Evolutionary conservation across 148 eudicot genomes (phyloP).

Genomic region (Dysphania ambrosioides): DNA sequence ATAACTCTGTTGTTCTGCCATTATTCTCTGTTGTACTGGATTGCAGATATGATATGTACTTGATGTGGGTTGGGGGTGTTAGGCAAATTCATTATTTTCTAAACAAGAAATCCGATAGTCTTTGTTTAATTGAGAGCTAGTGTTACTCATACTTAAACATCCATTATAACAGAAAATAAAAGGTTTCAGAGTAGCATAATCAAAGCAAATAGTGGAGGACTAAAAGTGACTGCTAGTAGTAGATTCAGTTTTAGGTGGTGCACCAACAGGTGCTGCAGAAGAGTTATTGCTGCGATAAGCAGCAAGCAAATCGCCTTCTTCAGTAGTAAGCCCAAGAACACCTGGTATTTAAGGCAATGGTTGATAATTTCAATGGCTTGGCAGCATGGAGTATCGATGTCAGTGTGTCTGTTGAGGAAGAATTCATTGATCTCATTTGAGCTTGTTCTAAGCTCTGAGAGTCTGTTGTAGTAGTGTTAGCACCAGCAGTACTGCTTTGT

Average conservation of each 20-base stretch:
- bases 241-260: conserved; percentile 9
- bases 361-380: conserved; percentile 36
- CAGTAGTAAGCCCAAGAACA: conserved; percentile 42
- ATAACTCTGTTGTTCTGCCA: no score
- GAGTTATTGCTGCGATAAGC: conserved; percentile 47
- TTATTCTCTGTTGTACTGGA: no score
- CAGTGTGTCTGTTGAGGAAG: conserved; percentile 44
- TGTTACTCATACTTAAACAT: not conserved
- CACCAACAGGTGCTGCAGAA: conserved; percentile 9
- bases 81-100: not conserved
- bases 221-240: not conserved
- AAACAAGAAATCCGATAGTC: not conserved
- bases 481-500: not conserved
- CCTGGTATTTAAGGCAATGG: conserved; percentile 48
- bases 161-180: not conserved
- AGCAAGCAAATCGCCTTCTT: conserved; percentile 42
- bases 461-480: conserved; percentile 14
- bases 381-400: conserved; percentile 50
- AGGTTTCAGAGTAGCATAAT: not conserved
- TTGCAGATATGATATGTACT: not conserved
- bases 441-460: conserved; percentile 44
- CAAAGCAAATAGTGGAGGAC: not conserved
- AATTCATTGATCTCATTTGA: conserved; percentile 48
- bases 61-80: not conserved
- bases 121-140: conserved; percentile 5